Percentiles rank a stretch among this genome's conserved stretches.
These are phyloP conservation scores for Abrus precatorius DNA, from an alignment of 306 rosid species.

Conservation along the genomic window DNA sequence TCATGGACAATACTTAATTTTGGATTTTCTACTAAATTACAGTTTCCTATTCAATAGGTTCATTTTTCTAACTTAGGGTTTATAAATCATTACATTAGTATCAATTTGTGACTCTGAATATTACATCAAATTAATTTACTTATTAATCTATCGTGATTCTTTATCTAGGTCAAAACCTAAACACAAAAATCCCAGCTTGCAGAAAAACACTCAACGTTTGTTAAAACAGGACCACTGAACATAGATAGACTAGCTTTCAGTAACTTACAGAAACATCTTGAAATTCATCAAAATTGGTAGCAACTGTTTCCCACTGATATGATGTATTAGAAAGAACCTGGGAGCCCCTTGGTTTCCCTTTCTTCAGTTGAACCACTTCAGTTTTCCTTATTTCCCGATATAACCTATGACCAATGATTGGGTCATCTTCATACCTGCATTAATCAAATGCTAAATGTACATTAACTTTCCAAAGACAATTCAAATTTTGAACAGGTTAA, in stretches of 20 bases:
- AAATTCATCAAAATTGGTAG: conserved; percentile 96
- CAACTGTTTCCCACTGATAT: conserved; percentile 90
- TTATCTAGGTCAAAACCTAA: conserved; percentile 19
- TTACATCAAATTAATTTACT: conserved; percentile 10
- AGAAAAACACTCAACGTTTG: conserved; percentile 29
- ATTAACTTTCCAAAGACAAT: conserved; percentile 20
- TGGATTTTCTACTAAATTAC: conserved; percentile 32
- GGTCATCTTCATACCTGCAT: conserved; percentile 90
- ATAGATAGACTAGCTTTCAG: conserved; percentile 41
- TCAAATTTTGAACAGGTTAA: conserved; percentile 22
- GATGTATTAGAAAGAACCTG: conserved; percentile 69
- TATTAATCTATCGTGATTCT: conserved; percentile 13
- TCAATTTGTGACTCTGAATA: conserved; percentile 9
- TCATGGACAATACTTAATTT: conserved; percentile 12
- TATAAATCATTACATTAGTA: conserved; percentile 8
- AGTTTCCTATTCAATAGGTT: conserved; percentile 21
- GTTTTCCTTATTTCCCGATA: conserved; percentile 88
- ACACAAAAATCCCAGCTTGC: background rate
- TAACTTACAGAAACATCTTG: conserved; percentile 86
- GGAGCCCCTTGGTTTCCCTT: conserved; percentile 83
- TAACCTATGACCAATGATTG: conserved; percentile 82
- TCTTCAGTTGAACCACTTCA: conserved; percentile 77
- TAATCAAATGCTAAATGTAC: conserved; percentile 40
- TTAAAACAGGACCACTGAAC: conserved; percentile 12
- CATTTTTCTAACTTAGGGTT: conserved; percentile 2